These are phyloP conservation scores for Teratosphaeria pseudoeucalypti DNA, from an alignment of 2,329 filamentous ascomycete genomes.

Conservation along the genomic window DNA sequence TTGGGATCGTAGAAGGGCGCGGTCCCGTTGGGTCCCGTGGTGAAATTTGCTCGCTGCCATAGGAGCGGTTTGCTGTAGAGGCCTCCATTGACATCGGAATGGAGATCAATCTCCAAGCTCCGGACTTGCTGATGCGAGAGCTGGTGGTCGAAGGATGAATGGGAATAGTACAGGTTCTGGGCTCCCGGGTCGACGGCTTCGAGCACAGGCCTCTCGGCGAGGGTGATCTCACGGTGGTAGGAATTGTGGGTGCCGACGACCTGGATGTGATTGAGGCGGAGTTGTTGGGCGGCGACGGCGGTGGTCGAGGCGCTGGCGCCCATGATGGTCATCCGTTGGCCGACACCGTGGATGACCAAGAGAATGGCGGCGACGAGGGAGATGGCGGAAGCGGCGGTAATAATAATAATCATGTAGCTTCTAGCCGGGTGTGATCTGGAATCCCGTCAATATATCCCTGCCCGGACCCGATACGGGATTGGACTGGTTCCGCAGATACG, in stretches of 20 bases:
- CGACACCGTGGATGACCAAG: not conserved
- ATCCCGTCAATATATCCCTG: not conserved
- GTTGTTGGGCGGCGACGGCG: slow-evolving; percentile 1
- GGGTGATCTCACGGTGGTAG: slow-evolving; percentile 39
- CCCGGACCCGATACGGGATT: not conserved
- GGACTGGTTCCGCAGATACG: not conserved
- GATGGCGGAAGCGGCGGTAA: not conserved
- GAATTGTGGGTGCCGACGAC: slow-evolving; percentile 44
- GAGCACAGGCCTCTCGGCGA: slow-evolving; percentile 33
- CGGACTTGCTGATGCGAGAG: slow-evolving; percentile 37
- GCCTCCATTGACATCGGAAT: slow-evolving; percentile 40
- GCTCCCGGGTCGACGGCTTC: slow-evolving; percentile 28
- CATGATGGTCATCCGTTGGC: slow-evolving; percentile 10
- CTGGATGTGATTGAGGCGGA: slow-evolving; percentile 44
- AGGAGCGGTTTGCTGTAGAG: slow-evolving; percentile 38
- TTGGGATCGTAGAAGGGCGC: slow-evolving; percentile 31
- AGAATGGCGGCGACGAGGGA: not conserved
- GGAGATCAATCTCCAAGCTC: slow-evolving; percentile 40
- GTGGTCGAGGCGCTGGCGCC: not conserved
- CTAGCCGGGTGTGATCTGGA: not conserved
- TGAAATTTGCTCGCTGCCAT: slow-evolving; percentile 31
- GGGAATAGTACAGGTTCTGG: slow-evolving; percentile 39
- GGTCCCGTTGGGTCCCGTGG: slow-evolving; percentile 14
- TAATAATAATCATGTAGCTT: not conserved
- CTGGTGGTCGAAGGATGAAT: slow-evolving; percentile 36